phyloP scores from a whole-genome alignment of 139 green algal species.

The Trebouxia sp. region DNA sequence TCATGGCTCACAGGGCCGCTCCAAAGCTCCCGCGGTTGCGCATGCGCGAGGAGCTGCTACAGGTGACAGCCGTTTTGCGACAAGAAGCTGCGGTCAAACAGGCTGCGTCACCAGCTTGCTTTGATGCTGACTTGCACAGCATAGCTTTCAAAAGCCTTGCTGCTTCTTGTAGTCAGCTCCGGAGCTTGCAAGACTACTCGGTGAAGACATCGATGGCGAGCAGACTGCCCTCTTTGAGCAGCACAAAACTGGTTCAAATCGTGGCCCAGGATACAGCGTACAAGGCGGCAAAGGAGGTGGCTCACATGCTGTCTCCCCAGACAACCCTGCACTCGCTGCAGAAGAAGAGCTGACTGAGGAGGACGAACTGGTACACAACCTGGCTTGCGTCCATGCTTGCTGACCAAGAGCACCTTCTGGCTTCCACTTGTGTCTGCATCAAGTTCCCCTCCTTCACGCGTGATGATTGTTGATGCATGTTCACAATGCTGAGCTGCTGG shows the following conservation, averaged over 20 bases:
- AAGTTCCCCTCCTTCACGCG: neutral
- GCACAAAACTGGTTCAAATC: neutral
- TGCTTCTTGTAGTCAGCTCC: slow-evolving; percentile 50
- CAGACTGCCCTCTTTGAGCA: neutral
- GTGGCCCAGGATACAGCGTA: slow-evolving; percentile 7
- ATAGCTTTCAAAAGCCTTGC: neutral
- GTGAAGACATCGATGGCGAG: slow-evolving; percentile 25
- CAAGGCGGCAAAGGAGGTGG: neutral
- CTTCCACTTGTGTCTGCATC: neutral
- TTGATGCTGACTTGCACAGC: neutral
- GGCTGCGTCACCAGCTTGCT: neutral
- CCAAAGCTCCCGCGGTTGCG: slow-evolving; percentile 71
- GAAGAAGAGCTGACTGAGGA: slow-evolving; percentile 77
- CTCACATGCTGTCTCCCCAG: neutral
- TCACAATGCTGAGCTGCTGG: neutral
- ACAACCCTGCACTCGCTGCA: slow-evolving; percentile 16
- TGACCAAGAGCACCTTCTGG: neutral
- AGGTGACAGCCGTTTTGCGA: slow-evolving; percentile 47
- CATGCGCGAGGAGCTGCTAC: slow-evolving; percentile 79
- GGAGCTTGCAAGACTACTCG: slow-evolving; percentile 45
- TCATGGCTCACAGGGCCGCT: slow-evolving; percentile 41
- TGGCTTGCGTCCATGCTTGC: neutral
- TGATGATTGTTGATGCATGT: neutral
- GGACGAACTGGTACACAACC: slow-evolving; percentile 56
- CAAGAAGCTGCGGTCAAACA: neutral